phyloP scores from a whole-genome alignment of 1,284 basidiomycete species.

The Trichosporon faecale region DNA sequence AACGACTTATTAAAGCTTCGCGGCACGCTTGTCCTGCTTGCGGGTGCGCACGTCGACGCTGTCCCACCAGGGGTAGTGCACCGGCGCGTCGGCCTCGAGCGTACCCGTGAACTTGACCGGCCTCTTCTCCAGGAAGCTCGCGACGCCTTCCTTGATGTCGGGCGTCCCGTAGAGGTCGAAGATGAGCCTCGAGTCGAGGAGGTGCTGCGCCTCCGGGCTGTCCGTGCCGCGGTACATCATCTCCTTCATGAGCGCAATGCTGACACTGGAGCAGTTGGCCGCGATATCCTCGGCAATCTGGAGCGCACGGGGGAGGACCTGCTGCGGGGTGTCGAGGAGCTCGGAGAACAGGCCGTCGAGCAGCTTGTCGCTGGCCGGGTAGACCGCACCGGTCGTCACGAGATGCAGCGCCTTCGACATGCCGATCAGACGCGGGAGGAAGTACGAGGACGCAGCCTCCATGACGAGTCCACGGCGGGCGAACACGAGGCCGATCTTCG shows the following conservation, averaged over 20 bases:
- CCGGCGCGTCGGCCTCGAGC: constrained; percentile 14
- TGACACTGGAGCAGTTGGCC: constrained; percentile 16
- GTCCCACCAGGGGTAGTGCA: constrained; percentile 22
- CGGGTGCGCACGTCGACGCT: constrained; percentile 15
- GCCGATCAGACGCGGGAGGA: constrained; percentile 24
- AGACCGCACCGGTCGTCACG: constrained; percentile 19
- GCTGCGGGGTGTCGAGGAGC: constrained; percentile 13
- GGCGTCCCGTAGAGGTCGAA: constrained; percentile 13
- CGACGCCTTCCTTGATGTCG: constrained; percentile 26
- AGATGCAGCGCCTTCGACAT: constrained; percentile 14
- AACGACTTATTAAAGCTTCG: neutral
- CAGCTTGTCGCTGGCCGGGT: constrained; percentile 16
- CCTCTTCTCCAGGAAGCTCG: constrained; percentile 23
- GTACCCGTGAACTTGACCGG: constrained; percentile 21
- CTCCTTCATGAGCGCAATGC: constrained; percentile 18
- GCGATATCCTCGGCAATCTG: constrained; percentile 19
- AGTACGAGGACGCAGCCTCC: constrained; percentile 24
- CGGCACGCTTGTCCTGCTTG: neutral
- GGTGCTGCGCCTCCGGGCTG: constrained; percentile 25
- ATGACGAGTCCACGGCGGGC: constrained; percentile 25
- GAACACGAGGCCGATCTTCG: constrained; percentile 25
- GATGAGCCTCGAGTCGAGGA: constrained; percentile 23
- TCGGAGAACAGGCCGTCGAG: constrained; percentile 24
- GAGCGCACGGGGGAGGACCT: constrained; percentile 21
- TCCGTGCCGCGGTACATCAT: constrained; percentile 17